These are phyloP conservation scores for Crassisporium funariophilum DNA, from an alignment of 768 basidiomycete genomes.

Conservation along the genomic window DNA sequence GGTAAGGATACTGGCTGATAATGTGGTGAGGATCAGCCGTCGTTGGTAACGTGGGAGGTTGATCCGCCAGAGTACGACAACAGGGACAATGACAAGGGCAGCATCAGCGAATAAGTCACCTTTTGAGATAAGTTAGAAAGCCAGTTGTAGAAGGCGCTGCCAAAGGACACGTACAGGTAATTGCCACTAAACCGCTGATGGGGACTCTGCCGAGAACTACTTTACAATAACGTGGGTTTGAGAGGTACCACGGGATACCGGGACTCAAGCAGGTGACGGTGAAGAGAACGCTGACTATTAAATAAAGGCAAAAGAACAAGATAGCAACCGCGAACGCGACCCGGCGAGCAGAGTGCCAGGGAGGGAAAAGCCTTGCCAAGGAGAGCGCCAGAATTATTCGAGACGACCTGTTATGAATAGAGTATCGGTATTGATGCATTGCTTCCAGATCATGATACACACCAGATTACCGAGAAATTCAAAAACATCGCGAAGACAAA, in stretches of 20 bases:
- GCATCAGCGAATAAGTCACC: background rate
- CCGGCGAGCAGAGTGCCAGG: background rate
- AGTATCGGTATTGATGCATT: no score
- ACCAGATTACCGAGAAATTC: background rate
- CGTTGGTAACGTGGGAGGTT: constrained; percentile 2
- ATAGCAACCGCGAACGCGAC: background rate
- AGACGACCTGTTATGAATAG: background rate
- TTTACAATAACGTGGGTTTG: no score
- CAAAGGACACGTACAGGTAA: background rate
- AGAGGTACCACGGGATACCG: background rate
- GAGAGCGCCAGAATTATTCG: background rate
- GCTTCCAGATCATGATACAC: no score
- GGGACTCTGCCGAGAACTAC: background rate
- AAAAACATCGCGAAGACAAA: no score
- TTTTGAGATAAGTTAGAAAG: background rate
- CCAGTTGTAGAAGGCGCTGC: no score
- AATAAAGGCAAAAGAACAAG: background rate
- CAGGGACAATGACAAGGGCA: background rate
- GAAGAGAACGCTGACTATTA: background rate
- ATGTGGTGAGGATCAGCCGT: background rate
- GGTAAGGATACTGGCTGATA: background rate
- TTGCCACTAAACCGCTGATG: background rate
- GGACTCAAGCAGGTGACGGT: background rate
- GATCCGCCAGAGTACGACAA: background rate
- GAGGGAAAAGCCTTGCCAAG: background rate